phyloP scores from a whole-genome alignment of 108 stramenopile genomes.

The Cyclotella sp. region DNA sequence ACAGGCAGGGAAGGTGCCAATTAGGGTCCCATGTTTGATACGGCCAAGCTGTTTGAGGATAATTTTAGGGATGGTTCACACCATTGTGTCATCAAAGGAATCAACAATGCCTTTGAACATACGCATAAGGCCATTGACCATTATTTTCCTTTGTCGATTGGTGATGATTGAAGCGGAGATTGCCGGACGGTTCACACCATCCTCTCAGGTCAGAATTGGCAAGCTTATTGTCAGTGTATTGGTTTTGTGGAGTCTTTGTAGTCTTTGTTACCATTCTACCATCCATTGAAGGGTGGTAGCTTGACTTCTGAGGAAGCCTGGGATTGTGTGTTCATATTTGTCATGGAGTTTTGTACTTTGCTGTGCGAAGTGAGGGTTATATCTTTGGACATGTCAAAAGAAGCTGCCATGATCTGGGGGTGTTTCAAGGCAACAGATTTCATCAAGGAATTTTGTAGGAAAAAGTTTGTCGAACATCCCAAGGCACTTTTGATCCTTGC shows the following conservation, averaged over 20 bases:
- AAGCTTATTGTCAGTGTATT: neutral
- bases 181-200: slow-evolving; percentile 2
- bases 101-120: neutral
- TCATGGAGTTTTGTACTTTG: neutral
- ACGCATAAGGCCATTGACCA: neutral
- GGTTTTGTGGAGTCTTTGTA: neutral
- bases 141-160: neutral
- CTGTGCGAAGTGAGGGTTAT: neutral
- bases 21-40: slow-evolving; percentile 1
- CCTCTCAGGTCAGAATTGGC: neutral
- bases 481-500: neutral
- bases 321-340: slow-evolving; percentile 12
- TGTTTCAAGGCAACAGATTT: slow-evolving; percentile 7
- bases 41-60: neutral
- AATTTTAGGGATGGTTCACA: slow-evolving; percentile 8
- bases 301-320: slow-evolving; percentile 4
- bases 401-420: slow-evolving; percentile 11
- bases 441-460: neutral
- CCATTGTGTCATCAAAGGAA: neutral
- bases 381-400: neutral
- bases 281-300: neutral
- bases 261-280: slow-evolving; percentile 7
- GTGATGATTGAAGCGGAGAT: too few species aligned
- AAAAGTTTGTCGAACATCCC: slow-evolving; percentile 16
- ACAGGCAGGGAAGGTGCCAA: neutral